Evolutionary conservation across 768 basidiomycete genomes (phyloP).

Genomic region (Leucocoprinus sp.): DNA sequence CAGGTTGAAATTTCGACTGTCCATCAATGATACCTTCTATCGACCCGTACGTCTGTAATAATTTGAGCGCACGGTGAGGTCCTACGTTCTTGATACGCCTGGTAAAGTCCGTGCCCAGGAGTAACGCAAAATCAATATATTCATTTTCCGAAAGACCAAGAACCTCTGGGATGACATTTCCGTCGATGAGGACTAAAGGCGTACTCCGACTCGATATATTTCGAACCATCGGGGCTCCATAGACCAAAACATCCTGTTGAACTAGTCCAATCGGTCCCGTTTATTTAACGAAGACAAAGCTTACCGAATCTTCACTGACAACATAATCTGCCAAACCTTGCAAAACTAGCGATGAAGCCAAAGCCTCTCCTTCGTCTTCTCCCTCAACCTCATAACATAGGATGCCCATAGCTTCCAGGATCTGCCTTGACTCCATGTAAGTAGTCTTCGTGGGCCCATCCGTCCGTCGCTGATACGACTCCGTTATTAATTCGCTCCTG

Average conservation of each 20-base stretch:
- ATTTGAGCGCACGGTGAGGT: conserved; percentile 66
- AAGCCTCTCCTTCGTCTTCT: conserved; percentile 77
- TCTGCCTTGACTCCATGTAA: conserved; percentile 61
- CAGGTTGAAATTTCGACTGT: conserved; percentile 42
- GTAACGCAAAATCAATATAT: conserved; percentile 79
- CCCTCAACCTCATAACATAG: conserved; percentile 62
- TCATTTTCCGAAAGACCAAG: conserved; percentile 48
- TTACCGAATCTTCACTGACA: conserved; percentile 82
- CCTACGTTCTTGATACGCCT: conserved; percentile 79
- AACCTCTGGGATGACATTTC: conserved; percentile 47
- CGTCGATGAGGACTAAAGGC: conserved; percentile 59
- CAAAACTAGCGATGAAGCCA: conserved; percentile 71
- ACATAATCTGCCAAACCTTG: conserved; percentile 80
- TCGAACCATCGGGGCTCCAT: conserved; percentile 75
- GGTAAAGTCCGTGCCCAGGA: conserved; percentile 89
- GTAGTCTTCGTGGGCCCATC: conserved; percentile 55
- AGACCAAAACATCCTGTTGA: conserved; percentile 68
- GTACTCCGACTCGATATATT: conserved; percentile 55
- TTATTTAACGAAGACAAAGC: conserved; percentile 14
- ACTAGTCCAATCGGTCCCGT: conserved; percentile 8
- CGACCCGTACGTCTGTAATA: conserved; percentile 60
- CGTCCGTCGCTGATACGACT: conserved; percentile 58
- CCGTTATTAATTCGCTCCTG: conserved; percentile 48
- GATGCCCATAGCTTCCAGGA: conserved; percentile 76
- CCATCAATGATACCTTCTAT: conserved; percentile 63